These are phyloP conservation scores for Gossypium herbaceum DNA, from an alignment of 345 rosid genomes.

Conservation along the genomic window DNA sequence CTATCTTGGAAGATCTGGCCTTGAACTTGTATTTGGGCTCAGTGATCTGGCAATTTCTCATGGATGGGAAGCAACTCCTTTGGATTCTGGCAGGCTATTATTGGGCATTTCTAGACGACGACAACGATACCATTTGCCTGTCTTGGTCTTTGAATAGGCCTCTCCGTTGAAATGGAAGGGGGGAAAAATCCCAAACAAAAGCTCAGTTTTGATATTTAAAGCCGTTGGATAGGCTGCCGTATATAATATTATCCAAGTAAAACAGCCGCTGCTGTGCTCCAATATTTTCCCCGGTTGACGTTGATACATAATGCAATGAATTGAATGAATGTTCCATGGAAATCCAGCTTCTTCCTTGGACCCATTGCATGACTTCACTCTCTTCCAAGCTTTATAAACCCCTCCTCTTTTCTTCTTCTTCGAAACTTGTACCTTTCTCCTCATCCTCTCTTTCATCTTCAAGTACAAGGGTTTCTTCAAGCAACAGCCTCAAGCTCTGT, in stretches of 20 bases:
- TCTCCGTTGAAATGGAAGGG: no score
- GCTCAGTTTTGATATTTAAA: not conserved
- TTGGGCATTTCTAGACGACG: no score
- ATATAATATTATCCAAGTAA: not conserved
- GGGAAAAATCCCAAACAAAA: not conserved
- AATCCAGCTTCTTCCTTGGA: conserved; percentile 12
- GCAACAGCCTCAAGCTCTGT: conserved; percentile 17
- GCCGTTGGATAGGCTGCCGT: not conserved
- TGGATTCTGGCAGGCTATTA: no score
- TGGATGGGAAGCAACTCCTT: no score
- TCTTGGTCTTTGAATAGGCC: no score
- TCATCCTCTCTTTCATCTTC: conserved; percentile 8
- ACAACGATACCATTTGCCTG: no score
- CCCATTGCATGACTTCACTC: conserved; percentile 24
- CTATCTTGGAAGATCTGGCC: no score
- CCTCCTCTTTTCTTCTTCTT: conserved; percentile 12
- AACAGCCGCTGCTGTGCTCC: not conserved
- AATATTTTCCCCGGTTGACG: not conserved
- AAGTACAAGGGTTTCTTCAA: conserved; percentile 8
- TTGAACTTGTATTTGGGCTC: no score
- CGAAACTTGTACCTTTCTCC: not conserved
- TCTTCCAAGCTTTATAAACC: conserved; percentile 34
- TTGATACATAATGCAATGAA: not conserved
- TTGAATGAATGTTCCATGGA: conserved; percentile 13
- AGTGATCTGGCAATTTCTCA: no score